Base-by-base conservation (phyloP, 768 basidiomycete genomes). In the Mycena epipterygia region DNA sequence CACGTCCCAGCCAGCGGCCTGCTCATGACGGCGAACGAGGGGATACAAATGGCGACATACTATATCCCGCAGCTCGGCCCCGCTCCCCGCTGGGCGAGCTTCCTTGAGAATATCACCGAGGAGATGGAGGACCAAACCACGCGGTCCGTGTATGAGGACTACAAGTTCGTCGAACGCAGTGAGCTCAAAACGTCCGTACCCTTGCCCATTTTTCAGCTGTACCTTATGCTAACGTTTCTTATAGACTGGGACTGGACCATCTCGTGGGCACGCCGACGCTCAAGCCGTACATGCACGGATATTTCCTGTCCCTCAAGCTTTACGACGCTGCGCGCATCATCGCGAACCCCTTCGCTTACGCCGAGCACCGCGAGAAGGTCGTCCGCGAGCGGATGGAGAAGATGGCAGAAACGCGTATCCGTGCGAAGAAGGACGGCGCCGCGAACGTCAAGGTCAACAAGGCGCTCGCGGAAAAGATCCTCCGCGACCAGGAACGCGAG, bases 241-340 rank as follows among this genome's bases (percentile, higher is more conserved):
- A 64, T 55, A 97, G 96, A 39, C 90, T 99, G 70, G 95, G 96
- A n/a, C 82, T 99, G 79, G 94, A 96, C 74, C 95, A 97, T 79
- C 94, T 99, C 75, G 84, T 98, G 73, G 98, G 98, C 58, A 97
- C 97, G 7, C 91, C 96, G 25, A 91, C 94, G 21, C 94, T 99
- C 86, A 97, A 97, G 81, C 98, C 98, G 5, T 99, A 99, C 83
- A 98, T 99, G 97, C 98, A 99, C 81, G 98, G 98, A 48, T 99
- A 97, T 89, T 99, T 99, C 85, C 82, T 98, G 71, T 95, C 96
- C 6, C 91, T 99, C 82, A 95, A 96, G 76, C 89, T 99, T 7
- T 99, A 99, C 84, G 95, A 97, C 75, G 93, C 97, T 58, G 98
- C 98, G 2, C 92, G 97, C 35, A 89, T 97, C 72, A 96, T 99